phyloP scores from a whole-genome alignment of 2,329 filamentous ascomycete genomes.

The Hyphodiscus sp. region DNA sequence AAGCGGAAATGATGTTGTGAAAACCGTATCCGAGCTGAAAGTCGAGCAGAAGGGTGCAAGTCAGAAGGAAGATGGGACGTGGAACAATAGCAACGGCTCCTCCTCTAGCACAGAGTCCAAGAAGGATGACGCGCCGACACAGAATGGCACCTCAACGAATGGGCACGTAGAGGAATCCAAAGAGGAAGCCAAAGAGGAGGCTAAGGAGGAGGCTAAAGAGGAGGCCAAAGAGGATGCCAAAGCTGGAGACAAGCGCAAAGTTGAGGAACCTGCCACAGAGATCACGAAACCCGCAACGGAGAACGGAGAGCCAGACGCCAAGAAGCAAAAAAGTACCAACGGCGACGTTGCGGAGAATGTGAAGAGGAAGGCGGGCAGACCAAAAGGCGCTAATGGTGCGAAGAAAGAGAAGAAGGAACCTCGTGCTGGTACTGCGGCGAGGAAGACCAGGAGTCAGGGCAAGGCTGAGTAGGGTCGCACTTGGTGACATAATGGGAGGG shows the following conservation, averaged over 20 bases:
- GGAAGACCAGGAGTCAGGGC: slow-evolving; percentile 27
- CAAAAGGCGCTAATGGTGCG: slow-evolving; percentile 11
- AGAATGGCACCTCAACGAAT: too few species aligned
- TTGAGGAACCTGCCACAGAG: slow-evolving; percentile 16
- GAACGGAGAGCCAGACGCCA: slow-evolving; percentile 6
- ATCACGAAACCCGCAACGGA: slow-evolving; percentile 14
- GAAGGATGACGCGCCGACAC: not conserved
- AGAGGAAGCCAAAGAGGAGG: slow-evolving; percentile 8
- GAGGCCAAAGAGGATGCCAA: slow-evolving; percentile 25
- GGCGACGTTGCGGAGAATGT: slow-evolving; percentile 7
- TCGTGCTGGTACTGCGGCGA: slow-evolving; percentile 19
- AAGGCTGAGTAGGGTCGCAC: not conserved
- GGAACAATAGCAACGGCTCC: not conserved
- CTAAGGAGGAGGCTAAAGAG: slow-evolving; percentile 23
- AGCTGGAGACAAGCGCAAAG: slow-evolving; percentile 24
- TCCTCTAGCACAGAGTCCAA: slow-evolving; percentile 1
- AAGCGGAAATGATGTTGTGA: slow-evolving; percentile 58
- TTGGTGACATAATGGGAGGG: not conserved
- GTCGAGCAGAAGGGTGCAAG: slow-evolving; percentile 41
- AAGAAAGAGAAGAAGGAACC: slow-evolving; percentile 28
- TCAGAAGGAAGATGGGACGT: slow-evolving; percentile 18
- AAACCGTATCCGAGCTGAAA: slow-evolving; percentile 53
- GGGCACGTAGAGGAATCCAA: not conserved
- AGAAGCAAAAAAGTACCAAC: slow-evolving; percentile 20
- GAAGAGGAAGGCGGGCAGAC: slow-evolving; percentile 25